Evolutionary conservation across 2,329 filamentous ascomycete species (phyloP).

Genomic region (Trematosphaeria pertusa): DNA sequence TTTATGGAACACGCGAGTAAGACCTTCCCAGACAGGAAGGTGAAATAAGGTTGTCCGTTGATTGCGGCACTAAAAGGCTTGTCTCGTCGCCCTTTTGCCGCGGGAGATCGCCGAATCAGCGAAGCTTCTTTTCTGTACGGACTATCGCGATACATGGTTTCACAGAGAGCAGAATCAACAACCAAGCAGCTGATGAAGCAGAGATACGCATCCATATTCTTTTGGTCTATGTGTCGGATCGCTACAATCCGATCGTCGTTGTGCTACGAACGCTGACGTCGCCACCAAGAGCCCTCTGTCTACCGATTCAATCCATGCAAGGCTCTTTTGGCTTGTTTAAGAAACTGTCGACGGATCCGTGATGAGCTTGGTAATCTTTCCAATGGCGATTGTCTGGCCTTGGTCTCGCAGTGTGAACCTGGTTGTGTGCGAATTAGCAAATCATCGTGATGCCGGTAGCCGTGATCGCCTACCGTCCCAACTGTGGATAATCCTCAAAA

Average conservation of each 20-base stretch:
- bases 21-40: conserved; percentile 25
- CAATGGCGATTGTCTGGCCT: conserved; percentile 99
- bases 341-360: conserved; percentile 31
- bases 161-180: too few relatives aligned
- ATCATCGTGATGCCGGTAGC: too few relatives aligned
- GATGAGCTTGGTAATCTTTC: conserved; percentile 95
- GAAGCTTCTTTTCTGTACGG: too few relatives aligned
- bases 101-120: conserved; percentile 1
- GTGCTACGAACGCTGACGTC: too few relatives aligned
- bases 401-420: too few relatives aligned
- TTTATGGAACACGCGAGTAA: too few relatives aligned
- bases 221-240: conserved; percentile 10
- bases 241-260: too few relatives aligned
- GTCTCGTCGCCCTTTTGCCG: conserved; percentile 21
- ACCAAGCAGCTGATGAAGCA: background rate
- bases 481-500: conserved; percentile 93
- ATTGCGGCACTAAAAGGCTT: conserved; percentile 45
- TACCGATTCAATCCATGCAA: too few relatives aligned
- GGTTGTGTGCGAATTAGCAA: too few relatives aligned
- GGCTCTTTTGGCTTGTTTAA: conserved; percentile 3
- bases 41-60: conserved; percentile 35
- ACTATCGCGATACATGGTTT: too few relatives aligned
- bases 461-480: too few relatives aligned
- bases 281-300: too few relatives aligned
- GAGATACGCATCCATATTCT: conserved; percentile 8